Percentiles rank a stretch among this genome's conserved stretches.
Evolutionary conservation across 2,329 filamentous ascomycete species (phyloP).

Genomic region (Fusarium robinianum): DNA sequence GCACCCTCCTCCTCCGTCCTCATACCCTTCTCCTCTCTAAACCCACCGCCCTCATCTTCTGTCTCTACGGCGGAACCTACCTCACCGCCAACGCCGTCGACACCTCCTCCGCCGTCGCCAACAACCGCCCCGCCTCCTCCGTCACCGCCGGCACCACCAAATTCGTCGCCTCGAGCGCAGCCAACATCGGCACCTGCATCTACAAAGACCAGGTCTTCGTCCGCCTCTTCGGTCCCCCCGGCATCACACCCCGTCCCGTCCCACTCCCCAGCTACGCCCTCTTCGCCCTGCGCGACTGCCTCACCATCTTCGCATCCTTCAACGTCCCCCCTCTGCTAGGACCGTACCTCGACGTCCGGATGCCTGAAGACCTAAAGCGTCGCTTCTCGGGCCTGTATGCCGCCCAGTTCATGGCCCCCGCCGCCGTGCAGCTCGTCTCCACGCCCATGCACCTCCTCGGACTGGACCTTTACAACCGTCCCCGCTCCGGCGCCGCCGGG

Average conservation of each 20-base stretch:
- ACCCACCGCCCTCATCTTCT: conserved; percentile 70
- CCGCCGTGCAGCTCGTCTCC: conserved; percentile 75
- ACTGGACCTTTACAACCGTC: conserved; percentile 82
- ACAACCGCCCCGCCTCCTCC: conserved; percentile 58
- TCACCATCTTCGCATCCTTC: conserved; percentile 92
- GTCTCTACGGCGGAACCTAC: conserved; percentile 88
- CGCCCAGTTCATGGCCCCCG: conserved; percentile 82
- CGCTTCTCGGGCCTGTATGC: conserved; percentile 59
- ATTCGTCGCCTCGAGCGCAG: conserved; percentile 77
- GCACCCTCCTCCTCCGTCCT: conserved; percentile 61
- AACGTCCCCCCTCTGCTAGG: conserved; percentile 83
- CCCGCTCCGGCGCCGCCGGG: conserved; percentile 41
- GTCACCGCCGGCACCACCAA: conserved; percentile 78
- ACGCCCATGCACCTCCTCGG: conserved; percentile 87
- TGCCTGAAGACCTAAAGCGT: conserved; percentile 54
- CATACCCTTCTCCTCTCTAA: conserved; percentile 65
- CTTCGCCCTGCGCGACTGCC: conserved; percentile 80
- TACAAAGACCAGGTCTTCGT: conserved; percentile 91
- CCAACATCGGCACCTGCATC: conserved; percentile 84
- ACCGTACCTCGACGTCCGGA: conserved; percentile 62
- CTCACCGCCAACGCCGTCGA: conserved; percentile 86
- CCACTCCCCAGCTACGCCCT: conserved; percentile 73
- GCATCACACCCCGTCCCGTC: conserved; percentile 58
- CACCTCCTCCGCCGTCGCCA: conserved; percentile 70
- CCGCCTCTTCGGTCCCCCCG: conserved; percentile 73